A percentile compares a stretch with the other conserved stretches of the same genome.
Evolutionary conservation across 345 rosid species (phyloP).

Genomic region (Boechera stricta): DNA sequence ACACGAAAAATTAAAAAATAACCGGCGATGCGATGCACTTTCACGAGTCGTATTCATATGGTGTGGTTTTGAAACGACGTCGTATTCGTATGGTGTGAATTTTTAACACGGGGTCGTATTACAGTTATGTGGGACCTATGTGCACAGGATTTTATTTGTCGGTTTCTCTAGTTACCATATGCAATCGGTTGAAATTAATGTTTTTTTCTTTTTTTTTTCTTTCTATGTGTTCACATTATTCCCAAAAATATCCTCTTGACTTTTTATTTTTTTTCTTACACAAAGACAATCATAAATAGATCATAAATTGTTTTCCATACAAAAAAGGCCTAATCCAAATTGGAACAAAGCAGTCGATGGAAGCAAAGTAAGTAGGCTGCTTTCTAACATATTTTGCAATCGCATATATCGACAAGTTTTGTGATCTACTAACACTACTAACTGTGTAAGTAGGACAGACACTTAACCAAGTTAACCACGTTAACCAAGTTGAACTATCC

Average conservation of each 20-base stretch:
- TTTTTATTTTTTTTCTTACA: too few relatives aligned
- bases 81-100: not conserved
- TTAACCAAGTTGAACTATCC: too few relatives aligned
- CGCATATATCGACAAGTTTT: too few relatives aligned
- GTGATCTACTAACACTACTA: too few relatives aligned
- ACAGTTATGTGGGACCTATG: not conserved
- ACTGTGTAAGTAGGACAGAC: too few relatives aligned
- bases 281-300: too few relatives aligned
- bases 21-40: slow-evolving; percentile 47
- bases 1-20: slow-evolving; percentile 12
- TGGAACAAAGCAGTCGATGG: too few relatives aligned
- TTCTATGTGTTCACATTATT: not conserved
- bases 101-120: slow-evolving; percentile 13
- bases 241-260: slow-evolving; percentile 2
- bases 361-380: too few relatives aligned
- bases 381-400: too few relatives aligned
- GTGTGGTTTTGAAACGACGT: slow-evolving; percentile 20
- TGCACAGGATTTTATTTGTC: slow-evolving; percentile 30
- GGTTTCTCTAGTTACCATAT: slow-evolving; percentile 43
- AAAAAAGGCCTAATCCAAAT: too few relatives aligned
- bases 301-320: too few relatives aligned
- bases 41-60: slow-evolving; percentile 36
- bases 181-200: slow-evolving; percentile 44
- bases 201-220: not conserved
- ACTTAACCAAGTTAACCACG: too few relatives aligned